Percentiles rank a stretch among this genome's conserved stretches.
These are phyloP conservation scores for Scedosporium boydii DNA, from an alignment of 2,329 filamentous ascomycete species.

Conservation along the genomic window DNA sequence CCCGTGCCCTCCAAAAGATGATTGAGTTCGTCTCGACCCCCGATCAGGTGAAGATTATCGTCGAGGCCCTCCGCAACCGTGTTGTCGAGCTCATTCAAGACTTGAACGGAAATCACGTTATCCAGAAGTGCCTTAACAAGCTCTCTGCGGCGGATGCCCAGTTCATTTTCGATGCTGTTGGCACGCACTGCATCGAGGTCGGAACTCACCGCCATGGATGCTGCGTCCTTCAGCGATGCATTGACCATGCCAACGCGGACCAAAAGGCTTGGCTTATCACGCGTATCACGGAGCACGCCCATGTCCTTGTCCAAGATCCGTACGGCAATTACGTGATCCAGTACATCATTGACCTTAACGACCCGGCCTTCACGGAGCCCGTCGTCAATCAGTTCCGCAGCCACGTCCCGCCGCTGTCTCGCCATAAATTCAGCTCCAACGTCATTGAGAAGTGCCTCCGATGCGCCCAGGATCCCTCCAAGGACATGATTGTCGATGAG, in stretches of 20 bases:
- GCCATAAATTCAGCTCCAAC: conserved; percentile 98
- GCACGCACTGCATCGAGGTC: conserved; percentile 75
- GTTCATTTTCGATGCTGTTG: conserved; percentile 96
- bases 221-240: conserved; percentile 95
- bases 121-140: conserved; percentile 98
- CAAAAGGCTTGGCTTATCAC: conserved; percentile 83
- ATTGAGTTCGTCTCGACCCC: conserved; percentile 89
- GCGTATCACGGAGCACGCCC: conserved; percentile 82
- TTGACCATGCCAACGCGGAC: conserved; percentile 84
- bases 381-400: conserved; percentile 73
- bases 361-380: conserved; percentile 79
- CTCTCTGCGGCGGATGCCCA: conserved; percentile 74
- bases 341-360: conserved; percentile 93
- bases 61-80: conserved; percentile 68
- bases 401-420: conserved; percentile 63
- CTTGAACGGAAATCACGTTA: conserved; percentile 96
- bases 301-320: conserved; percentile 83
- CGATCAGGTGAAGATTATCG: conserved; percentile 80
- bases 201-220: conserved; percentile 96
- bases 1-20: conserved; percentile 96
- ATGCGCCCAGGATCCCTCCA: conserved; percentile 65
- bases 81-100: conserved; percentile 96
- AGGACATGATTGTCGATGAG: conserved; percentile 76
- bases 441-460: conserved; percentile 95
- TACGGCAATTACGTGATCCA: conserved; percentile 99